Conservation (phyloP, 2,329 filamentous ascomycete genomes). For the Ilyonectria destructans region DNA sequence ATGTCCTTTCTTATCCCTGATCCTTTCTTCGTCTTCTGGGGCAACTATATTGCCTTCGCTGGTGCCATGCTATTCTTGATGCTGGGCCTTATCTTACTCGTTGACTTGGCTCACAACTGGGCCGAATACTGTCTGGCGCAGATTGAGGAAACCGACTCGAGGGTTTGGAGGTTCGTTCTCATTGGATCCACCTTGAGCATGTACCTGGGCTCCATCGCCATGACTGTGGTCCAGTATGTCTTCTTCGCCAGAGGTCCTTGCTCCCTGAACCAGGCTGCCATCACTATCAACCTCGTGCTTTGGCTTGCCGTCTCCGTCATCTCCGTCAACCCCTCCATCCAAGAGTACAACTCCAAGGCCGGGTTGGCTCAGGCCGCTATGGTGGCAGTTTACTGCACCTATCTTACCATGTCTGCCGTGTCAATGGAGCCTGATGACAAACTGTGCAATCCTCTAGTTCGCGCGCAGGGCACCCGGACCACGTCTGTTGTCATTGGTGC, state of each 20-base stretch:
- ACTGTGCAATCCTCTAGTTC: slow-evolving; percentile 92
- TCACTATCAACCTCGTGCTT: slow-evolving; percentile 92
- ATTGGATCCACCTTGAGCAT: slow-evolving; percentile 95
- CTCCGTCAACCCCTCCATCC: slow-evolving; percentile 91
- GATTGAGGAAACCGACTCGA: slow-evolving; percentile 91
- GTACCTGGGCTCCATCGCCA: slow-evolving; percentile 91
- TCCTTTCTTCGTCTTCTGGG: slow-evolving; percentile 94
- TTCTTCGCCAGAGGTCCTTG: slow-evolving; percentile 91
- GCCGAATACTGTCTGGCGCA: slow-evolving; percentile 95
- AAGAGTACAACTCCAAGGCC: slow-evolving; percentile 93
- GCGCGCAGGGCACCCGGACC: slow-evolving; percentile 88
- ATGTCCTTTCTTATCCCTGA: slow-evolving; percentile 97
- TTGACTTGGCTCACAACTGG: slow-evolving; percentile 97
- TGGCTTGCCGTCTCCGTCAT: slow-evolving; percentile 86
- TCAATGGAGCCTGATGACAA: slow-evolving; percentile 98
- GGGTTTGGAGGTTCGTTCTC: slow-evolving; percentile 86
- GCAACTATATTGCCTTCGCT: slow-evolving; percentile 91
- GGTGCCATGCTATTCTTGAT: slow-evolving; percentile 95
- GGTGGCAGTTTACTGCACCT: slow-evolving; percentile 98
- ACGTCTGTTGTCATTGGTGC: slow-evolving; percentile 94
- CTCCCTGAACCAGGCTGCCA: slow-evolving; percentile 96
- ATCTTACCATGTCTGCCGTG: slow-evolving; percentile 97
- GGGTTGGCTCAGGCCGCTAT: slow-evolving; percentile 98
- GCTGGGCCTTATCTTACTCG: slow-evolving; percentile 90
- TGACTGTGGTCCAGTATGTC: slow-evolving; percentile 97